Percentiles rank a stretch among this genome's conserved stretches.
Evolutionary conservation across 441 rosid species (phyloP).

Genomic region (Gossypium gossypioides): DNA sequence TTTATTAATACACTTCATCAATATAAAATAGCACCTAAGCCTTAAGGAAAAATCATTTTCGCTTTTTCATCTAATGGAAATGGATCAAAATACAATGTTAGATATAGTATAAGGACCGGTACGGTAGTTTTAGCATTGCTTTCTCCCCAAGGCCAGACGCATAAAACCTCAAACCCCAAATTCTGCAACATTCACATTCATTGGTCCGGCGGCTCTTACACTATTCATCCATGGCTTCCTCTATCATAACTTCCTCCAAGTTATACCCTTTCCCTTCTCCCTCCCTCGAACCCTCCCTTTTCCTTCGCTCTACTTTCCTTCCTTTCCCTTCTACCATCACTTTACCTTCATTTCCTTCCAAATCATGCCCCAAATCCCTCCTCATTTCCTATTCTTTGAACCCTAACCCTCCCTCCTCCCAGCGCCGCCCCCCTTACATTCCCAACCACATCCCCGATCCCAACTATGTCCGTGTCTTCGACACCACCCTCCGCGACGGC

Average conservation of each 20-base stretch:
- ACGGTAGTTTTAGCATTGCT: no score
- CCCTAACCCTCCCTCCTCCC: constrained; percentile 12
- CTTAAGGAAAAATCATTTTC: no score
- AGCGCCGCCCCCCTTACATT: constrained; percentile 50
- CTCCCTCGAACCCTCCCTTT: not conserved
- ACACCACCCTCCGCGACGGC: constrained; percentile 94
- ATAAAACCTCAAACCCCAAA: no score
- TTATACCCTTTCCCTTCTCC: not conserved
- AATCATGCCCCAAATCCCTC: constrained; percentile 17
- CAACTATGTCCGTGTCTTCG: constrained; percentile 78
- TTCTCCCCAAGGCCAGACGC: no score
- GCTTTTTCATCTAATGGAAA: no score
- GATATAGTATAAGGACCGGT: no score
- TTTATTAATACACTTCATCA: no score
- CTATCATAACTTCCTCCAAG: not conserved
- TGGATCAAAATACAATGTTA: no score
- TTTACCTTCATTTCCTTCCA: constrained; percentile 6
- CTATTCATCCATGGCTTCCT: constrained; percentile 9
- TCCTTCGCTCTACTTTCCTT: not conserved
- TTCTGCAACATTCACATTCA: no score
- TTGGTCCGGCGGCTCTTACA: not conserved
- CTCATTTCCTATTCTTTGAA: constrained; percentile 24
- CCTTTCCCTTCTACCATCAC: not conserved
- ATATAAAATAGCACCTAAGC: no score
- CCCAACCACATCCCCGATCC: constrained; percentile 68